Evolutionary conservation across 2,329 filamentous ascomycete genomes (phyloP), one percentile per base, ranked within the genome.

Genomic region (Geosmithia morbida): DNA sequence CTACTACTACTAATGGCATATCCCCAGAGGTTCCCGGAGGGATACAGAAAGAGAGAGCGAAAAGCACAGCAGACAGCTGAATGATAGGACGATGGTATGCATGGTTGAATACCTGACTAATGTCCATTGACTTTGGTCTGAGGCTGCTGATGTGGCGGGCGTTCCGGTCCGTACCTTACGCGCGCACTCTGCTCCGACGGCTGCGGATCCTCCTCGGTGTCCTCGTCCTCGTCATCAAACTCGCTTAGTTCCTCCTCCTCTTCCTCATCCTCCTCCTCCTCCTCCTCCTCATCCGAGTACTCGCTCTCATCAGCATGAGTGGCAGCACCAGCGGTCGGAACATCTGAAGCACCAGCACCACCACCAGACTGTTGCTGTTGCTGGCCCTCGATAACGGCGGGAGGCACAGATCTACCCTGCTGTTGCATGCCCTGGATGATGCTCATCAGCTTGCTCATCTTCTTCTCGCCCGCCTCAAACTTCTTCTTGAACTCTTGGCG

Each of bases 371-470:
- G 22, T 26, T 26, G 22, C 22, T 26, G 22, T 8, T 26, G 22
- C 22, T 26, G 22, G 8, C 22, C 22, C 22, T 26, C 22, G 22
- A 26, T 8, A 73, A 54, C 82, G 80, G 63, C 61, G 49, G 85
- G 76, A 3, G 77, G 73, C 47, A 81, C 76, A 48, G 87, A 87
- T 50, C 90, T 81, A 16, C 90, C 89, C 59, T 96, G 89, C 54
- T 87, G 85, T 64, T 97, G 90, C 87, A 97, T 95, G 57, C 88
- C 87, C 52, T 92, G 85, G 66, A 94, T 95, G 57, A 97, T 85
- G 61, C 86, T 88, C 66, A 90, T 90, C 48, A 98, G 79, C 64
- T 94, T 94, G 51, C 87, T 83, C 57, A 88, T 87, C 71, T 92
- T 90, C 67, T 86, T 87, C 47, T 67, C 64, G 5, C 63, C 59